Evolutionary conservation across 2,329 filamentous ascomycete species (phyloP), one percentile per base, ranked within the genome.

Genomic region (Aspergillus versicolor): DNA sequence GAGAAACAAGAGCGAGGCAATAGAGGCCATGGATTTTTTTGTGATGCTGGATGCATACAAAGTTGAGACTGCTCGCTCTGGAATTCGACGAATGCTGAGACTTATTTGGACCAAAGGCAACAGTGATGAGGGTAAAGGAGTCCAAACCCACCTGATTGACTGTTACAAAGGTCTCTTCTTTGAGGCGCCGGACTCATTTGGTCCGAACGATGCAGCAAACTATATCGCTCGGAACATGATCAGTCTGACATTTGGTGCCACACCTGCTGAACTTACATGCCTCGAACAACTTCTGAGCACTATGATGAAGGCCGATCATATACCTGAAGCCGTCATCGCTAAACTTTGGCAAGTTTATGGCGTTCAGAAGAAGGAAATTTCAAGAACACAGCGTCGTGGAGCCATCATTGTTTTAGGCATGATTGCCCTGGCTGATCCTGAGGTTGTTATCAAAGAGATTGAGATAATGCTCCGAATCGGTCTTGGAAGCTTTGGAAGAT

Each of bases 51-150:
- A 99, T 72, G 93, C 92, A 5, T 97, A 97, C 81, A 94, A 95
- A 73, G 88, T 99, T 57, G 90, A 97, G 73, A 91, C 94, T 64
- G 92, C 95, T 70, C 92, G 96, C 73, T 78, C 88, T 40, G 94
- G 95, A 56, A 97, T 99, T 68, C 86, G 93, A 58, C 88, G 92
- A 56, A 99, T 99, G 94, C 82, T 99, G 61, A 88, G 93, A 52
- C 82, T 99, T 19, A 99, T 99, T 73, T 99, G 94, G 94, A 99
- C 94, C 62, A 99, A 99, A 77, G 93, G 94, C 65, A 99, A 97
- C 76, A 97, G 92, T 67, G 94, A 99, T 68, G 95, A 99, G 80
- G 94, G 95, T 67, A 99, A 97, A 77, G 94, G 94, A 55, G 92
- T 99, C 2, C 95, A 99, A 72, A 90, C 90, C 2, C 94, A 99